These are phyloP conservation scores for Phytophthora cactorum DNA, from an alignment of 352 stramenopile genomes.

Conservation along the genomic window DNA sequence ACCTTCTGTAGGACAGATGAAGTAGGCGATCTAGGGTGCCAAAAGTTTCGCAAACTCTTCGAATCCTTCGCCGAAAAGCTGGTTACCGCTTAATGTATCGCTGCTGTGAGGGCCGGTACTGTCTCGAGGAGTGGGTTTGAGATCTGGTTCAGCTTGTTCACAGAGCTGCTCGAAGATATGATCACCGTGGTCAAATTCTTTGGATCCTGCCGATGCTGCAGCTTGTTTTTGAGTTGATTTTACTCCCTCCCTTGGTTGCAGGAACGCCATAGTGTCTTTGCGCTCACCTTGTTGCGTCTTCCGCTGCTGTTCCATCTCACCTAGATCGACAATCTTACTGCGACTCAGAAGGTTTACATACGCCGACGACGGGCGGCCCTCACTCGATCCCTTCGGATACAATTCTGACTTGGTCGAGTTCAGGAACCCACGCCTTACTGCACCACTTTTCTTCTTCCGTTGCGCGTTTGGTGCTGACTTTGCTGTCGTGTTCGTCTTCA, in stretches of 20 bases:
- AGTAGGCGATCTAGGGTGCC: conserved; percentile 24
- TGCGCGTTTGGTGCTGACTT: neutral
- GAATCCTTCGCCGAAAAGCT: conserved; percentile 60
- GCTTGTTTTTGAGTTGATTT: conserved; percentile 7
- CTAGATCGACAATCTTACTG: conserved; percentile 84
- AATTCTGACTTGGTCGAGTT: conserved; percentile 64
- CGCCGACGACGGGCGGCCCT: conserved; percentile 65
- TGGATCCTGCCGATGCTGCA: conserved; percentile 2
- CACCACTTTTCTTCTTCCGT: conserved; percentile 27
- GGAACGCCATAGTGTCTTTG: conserved; percentile 35
- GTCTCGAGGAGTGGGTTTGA: conserved; percentile 35
- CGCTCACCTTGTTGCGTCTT: conserved; percentile 38
- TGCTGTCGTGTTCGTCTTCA: neutral
- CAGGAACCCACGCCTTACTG: conserved; percentile 82
- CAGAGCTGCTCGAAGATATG: conserved; percentile 85
- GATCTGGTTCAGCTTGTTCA: conserved; percentile 77
- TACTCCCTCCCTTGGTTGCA: conserved; percentile 21
- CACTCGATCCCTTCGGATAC: conserved; percentile 75
- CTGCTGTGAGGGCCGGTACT: neutral
- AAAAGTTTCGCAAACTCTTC: conserved; percentile 63
- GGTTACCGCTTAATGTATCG: conserved; percentile 23
- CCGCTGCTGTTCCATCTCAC: conserved; percentile 48
- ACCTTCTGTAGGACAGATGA: neutral
- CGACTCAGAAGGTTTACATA: conserved; percentile 84
- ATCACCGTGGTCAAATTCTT: conserved; percentile 65